Conservation (phyloP, 208 protist genomes). For the Eutreptiella sp. region DNA sequence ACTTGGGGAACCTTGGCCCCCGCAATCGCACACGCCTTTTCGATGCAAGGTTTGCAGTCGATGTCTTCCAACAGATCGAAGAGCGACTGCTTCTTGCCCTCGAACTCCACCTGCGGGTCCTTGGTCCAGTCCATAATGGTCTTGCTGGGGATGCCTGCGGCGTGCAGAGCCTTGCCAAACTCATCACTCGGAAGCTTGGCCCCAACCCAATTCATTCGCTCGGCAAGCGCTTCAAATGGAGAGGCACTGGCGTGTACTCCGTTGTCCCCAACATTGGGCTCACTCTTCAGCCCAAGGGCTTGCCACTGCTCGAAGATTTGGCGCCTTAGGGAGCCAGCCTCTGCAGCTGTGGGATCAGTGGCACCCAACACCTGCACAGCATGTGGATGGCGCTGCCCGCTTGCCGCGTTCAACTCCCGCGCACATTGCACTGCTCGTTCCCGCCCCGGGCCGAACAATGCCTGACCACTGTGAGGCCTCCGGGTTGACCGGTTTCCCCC, state of each 20-base stretch:
- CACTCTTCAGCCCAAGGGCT: conserved; percentile 46
- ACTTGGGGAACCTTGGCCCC: no score
- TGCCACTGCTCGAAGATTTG: conserved; percentile 52
- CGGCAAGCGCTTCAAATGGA: conserved; percentile 64
- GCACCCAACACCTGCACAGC: conserved; percentile 67
- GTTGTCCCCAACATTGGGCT: conserved; percentile 60
- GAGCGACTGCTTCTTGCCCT: conserved; percentile 16
- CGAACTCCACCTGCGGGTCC: conserved; percentile 33
- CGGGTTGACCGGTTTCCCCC: no score
- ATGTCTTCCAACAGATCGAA: conserved; percentile 26
- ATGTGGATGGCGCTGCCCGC: no score
- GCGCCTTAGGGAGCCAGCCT: conserved; percentile 46
- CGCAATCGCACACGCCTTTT: no score
- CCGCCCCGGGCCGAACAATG: no score
- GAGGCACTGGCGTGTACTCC: conserved; percentile 58
- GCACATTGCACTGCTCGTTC: no score
- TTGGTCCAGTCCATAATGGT: conserved; percentile 31
- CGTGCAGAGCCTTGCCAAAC: conserved; percentile 37
- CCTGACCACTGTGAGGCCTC: no score
- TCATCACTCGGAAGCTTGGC: conserved; percentile 48
- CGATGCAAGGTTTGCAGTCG: not conserved
- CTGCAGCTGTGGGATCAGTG: conserved; percentile 43
- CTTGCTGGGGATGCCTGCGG: conserved; percentile 5
- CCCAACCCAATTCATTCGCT: conserved; percentile 65
- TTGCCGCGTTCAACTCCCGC: no score